Conservation (phyloP, 306 rosid genomes). For the Medicago truncatula region MtrunA17r5.0-ANR NC_053049.1:16028001-16028500, state of each 20-base stretch:
- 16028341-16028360: slow-evolving; percentile 40
- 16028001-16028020: slow-evolving; percentile 61
- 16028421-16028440: too few relatives aligned
- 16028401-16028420: not conserved
- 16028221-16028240: slow-evolving; percentile 58
- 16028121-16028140: slow-evolving; percentile 53
- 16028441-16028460: too few relatives aligned
- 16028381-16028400: not conserved
- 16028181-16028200: slow-evolving; percentile 60
- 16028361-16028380: not conserved
- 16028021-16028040: slow-evolving; percentile 5
- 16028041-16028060: not conserved
- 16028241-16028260: slow-evolving; percentile 49
- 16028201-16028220: slow-evolving; percentile 52
- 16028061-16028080: not conserved
- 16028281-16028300: slow-evolving; percentile 55
- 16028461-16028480: too few relatives aligned
- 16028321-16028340: slow-evolving; percentile 45
- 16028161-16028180: slow-evolving; percentile 58
- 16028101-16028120: slow-evolving; percentile 51
- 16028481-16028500: too few relatives aligned
- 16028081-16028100: not conserved
- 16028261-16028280: slow-evolving; percentile 61
- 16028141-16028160: slow-evolving; percentile 38
- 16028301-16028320: slow-evolving; percentile 42